Percentiles rank a stretch among this genome's conserved stretches.
Evolutionary conservation across 2,329 filamentous ascomycete genomes (phyloP).

Genomic region (Botrytis galanthina): DNA sequence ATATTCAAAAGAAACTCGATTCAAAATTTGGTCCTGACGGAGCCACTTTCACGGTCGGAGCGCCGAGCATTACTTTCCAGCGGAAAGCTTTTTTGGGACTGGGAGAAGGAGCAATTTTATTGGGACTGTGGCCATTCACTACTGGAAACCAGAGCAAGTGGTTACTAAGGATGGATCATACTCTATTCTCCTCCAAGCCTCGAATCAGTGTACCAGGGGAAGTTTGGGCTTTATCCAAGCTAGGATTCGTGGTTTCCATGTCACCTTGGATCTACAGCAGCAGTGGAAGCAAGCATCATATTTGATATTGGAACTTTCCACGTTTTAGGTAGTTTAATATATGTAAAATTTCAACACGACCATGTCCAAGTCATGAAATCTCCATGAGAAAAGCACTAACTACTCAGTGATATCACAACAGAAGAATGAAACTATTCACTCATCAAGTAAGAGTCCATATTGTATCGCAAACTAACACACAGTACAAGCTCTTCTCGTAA

Average conservation of each 20-base stretch:
- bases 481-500: not conserved
- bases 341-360: not conserved
- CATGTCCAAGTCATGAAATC: not conserved
- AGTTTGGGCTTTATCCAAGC: not conserved
- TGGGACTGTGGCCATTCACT: not conserved
- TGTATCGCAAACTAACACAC: not conserved
- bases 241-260: not conserved
- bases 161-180: not conserved
- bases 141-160: not conserved
- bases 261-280: slow-evolving; percentile 45
- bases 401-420: not conserved
- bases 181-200: not conserved
- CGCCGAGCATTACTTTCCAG: not conserved
- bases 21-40: not conserved
- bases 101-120: not conserved
- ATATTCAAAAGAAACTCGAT: not conserved
- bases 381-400: not conserved
- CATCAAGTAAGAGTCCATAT: not conserved
- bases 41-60: not conserved
- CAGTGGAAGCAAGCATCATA: slow-evolving; percentile 66
- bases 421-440: not conserved
- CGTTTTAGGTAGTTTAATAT: not conserved
- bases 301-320: not conserved
- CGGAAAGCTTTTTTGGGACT: not conserved
- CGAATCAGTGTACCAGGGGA: not conserved